These are phyloP conservation scores for Colletotrichum neosansevieriae DNA, from an alignment of 2,329 filamentous ascomycete species.

Conservation along the genomic window DNA sequence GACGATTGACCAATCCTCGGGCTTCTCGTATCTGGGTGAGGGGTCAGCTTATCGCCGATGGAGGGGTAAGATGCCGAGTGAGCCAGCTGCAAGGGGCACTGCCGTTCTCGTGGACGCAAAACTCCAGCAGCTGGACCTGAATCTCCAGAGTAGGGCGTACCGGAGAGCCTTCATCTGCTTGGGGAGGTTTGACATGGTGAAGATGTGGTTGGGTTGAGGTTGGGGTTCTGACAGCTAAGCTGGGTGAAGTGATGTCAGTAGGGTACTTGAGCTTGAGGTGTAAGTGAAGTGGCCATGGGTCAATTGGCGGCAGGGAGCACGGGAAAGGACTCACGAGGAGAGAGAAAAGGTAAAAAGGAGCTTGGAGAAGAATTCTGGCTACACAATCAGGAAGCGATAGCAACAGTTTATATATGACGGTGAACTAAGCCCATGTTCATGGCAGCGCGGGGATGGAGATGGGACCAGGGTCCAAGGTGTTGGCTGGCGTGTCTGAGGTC, in stretches of 20 bases:
- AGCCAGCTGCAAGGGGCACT: conserved; percentile 19
- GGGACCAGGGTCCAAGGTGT: conserved; percentile 26
- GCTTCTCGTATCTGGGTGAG: conserved; percentile 68
- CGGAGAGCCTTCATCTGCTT: conserved; percentile 72
- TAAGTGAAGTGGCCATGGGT: conserved; percentile 8
- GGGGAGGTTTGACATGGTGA: conserved; percentile 57
- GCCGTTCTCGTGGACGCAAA: neutral
- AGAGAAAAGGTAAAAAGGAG: neutral
- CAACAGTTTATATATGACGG: conserved; percentile 26
- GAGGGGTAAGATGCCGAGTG: conserved; percentile 34
- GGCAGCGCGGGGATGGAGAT: conserved; percentile 28
- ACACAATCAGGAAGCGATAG: neutral
- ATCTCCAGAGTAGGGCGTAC: conserved; percentile 52
- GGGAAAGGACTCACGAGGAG: conserved; percentile 1
- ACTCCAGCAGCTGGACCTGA: neutral
- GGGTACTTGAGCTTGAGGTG: neutral
- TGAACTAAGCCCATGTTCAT: conserved; percentile 8
- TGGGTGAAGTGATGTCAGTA: conserved; percentile 12
- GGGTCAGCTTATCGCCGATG: conserved; percentile 41
- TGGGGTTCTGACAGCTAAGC: conserved; percentile 5
- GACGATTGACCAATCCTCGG: conserved; percentile 70
- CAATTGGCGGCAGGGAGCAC: neutral
- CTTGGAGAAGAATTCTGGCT: neutral
- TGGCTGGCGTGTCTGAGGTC: conserved; percentile 35
- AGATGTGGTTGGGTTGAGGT: conserved; percentile 4